Percentiles rank a stretch among this genome's conserved stretches.
Conservation (phyloP, 75 land plant genomes). For the Pinus taeda region DNA sequence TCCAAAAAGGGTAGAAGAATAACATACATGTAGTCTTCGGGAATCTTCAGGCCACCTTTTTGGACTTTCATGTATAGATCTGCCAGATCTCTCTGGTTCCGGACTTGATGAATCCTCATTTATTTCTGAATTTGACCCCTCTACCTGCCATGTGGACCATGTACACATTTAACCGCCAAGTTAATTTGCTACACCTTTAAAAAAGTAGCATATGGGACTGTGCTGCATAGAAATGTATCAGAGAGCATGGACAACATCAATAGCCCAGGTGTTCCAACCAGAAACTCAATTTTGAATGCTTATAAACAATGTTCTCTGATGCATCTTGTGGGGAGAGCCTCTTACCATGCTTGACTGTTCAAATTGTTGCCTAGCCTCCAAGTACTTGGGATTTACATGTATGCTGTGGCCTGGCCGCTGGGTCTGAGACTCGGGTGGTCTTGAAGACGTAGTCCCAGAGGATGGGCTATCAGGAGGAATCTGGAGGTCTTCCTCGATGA, state of each 20-base stretch:
- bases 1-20: conserved; percentile 5
- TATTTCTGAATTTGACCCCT: conserved; percentile 21
- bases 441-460: conserved; percentile 25
- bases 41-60: conserved; percentile 32
- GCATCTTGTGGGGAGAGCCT: not conserved
- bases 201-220: conserved; percentile 1
- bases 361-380: conserved; percentile 63
- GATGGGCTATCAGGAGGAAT: conserved; percentile 56
- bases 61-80: conserved; percentile 10
- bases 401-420: conserved; percentile 79
- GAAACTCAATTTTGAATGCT: not conserved
- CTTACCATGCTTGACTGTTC: conserved; percentile 34
- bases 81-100: conserved; percentile 17
- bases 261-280: not conserved
- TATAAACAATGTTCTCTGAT: not conserved
- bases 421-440: conserved; percentile 50
- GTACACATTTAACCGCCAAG: not conserved
- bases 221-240: not conserved
- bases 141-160: conserved; percentile 11
- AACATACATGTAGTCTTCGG: conserved; percentile 29
- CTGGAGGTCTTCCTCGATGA: conserved; percentile 79
- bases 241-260: not conserved
- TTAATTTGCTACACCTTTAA: not conserved
- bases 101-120: conserved; percentile 21
- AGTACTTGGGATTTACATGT: conserved; percentile 91